Base-by-base conservation (phyloP, 148 eudicot species). In the Tetragonia tetragonoides region DNA sequence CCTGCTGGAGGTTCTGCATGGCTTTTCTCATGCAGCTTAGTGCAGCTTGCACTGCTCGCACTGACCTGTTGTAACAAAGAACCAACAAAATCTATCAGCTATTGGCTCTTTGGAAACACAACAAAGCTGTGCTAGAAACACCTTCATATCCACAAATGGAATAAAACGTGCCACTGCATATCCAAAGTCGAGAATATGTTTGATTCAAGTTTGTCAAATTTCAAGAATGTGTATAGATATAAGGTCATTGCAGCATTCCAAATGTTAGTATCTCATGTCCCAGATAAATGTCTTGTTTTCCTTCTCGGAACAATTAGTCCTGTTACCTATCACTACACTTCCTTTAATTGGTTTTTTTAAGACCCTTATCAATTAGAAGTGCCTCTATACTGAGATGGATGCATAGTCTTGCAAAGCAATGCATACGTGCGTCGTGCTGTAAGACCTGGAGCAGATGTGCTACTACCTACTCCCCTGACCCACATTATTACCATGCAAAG, bases 11-110 rank as follows among this genome's bases (percentile, higher is more conserved):
- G 75, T 82, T 84, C 41, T 74, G 74, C 59, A 84, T 60, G 46
- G 92, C 86, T 80, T 86, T 88, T 82, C 77, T 87, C 57, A 88
- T 79, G 88, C 98, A 94, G 84, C 80, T 87, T 78, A 90, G 68
- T 5, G 91, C 98, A 34, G 98, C 92, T 69, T 81, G 87, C 54
- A 84, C 85, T 80, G 98, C 90, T 81, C 97, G 87, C 75, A 86
- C 82, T 47, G 97, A 86, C 80, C 98, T 91, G 76, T 72, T 91
- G 74, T 72, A 84, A 79, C 71, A 59, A 49, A 75, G 28, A 23
- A 62, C 21, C 57, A 66, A 70, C 23, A 37, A 53, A 21, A 51
- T 51, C 40, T 44, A 65, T 74, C 46, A 74, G 60, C 34, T 60
- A 40, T 21, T 59, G n/a, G 65, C 28, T 39, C 53, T 69, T 37